Percentiles rank a stretch among this genome's conserved stretches.
Evolutionary conservation across 495 filamentous ascomycete species (phyloP).

Genomic region (Talaromyces thailandensis): DNA sequence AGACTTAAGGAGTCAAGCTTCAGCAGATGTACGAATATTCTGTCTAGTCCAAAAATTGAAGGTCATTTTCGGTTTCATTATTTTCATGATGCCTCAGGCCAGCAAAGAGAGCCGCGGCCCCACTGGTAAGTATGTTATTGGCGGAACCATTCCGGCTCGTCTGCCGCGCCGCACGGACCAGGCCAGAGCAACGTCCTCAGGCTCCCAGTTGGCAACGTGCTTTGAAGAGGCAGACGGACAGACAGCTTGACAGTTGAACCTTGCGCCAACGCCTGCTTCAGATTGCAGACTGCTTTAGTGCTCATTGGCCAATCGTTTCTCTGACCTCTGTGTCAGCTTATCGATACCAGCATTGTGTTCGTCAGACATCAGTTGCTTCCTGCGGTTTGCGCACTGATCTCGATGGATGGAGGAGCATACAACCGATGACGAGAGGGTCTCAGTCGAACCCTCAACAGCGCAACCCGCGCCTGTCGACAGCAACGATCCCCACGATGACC

Average conservation of each 20-base stretch:
- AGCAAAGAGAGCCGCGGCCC: background rate
- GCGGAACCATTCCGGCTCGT: background rate
- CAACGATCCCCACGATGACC: slow-evolving; percentile 4
- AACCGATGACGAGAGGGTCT: slow-evolving; percentile 26
- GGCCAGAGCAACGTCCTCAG: background rate
- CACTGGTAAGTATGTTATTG: background rate
- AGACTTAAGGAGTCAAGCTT: background rate
- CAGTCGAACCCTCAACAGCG: slow-evolving; percentile 19
- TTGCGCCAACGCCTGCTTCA: background rate
- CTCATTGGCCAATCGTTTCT: background rate
- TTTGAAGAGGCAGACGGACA: background rate
- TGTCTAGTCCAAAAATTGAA: background rate
- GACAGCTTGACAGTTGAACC: background rate
- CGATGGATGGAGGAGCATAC: slow-evolving; percentile 46
- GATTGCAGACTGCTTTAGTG: background rate
- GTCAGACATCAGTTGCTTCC: background rate
- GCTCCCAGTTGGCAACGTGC: background rate
- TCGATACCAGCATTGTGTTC: background rate
- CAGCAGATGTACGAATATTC: background rate
- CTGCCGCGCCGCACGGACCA: background rate
- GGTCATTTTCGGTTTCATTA: too few species aligned
- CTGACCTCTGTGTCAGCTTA: background rate
- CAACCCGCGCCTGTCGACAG: slow-evolving; percentile 18
- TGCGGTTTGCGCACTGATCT: background rate
- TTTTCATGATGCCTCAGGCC: background rate